These are phyloP conservation scores for Kodamaea kakaduensis DNA, from an alignment of 805 yeast species.

Conservation along the genomic window DNA sequence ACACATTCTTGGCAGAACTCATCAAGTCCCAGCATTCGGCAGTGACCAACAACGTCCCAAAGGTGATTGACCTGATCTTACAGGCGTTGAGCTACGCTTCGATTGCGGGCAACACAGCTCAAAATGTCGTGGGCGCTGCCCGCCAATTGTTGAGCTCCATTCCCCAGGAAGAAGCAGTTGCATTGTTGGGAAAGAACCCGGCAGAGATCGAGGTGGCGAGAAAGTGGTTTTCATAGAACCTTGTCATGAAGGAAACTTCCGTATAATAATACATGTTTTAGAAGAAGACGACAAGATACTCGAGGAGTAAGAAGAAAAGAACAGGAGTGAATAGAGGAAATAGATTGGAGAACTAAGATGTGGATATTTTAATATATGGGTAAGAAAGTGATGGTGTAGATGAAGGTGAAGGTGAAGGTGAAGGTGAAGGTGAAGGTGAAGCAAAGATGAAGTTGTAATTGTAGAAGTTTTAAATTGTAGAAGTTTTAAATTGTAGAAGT, in stretches of 20 bases:
- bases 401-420: too few relatives aligned
- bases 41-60: conserved; percentile 54
- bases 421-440: too few relatives aligned
- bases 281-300: neutral
- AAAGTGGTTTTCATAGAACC: conserved; percentile 45
- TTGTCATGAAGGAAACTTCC: neutral
- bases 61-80: conserved; percentile 63
- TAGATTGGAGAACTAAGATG: too few relatives aligned
- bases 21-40: conserved; percentile 27
- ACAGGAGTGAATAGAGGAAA: too few relatives aligned
- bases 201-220: conserved; percentile 58
- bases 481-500: too few relatives aligned
- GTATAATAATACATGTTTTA: conserved; percentile 1
- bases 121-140: conserved; percentile 55
- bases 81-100: conserved; percentile 70
- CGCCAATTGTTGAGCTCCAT: conserved; percentile 60
- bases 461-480: too few relatives aligned
- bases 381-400: too few relatives aligned
- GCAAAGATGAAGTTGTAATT: too few relatives aligned
- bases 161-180: conserved; percentile 68
- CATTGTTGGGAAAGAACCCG: conserved; percentile 58
- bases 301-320: too few relatives aligned
- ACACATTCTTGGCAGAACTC: conserved; percentile 60
- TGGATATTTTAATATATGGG: too few relatives aligned
- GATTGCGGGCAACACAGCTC: conserved; percentile 68